Base-by-base conservation (phyloP, 768 basidiomycete genomes). In the Astraeus odoratus region DNA sequence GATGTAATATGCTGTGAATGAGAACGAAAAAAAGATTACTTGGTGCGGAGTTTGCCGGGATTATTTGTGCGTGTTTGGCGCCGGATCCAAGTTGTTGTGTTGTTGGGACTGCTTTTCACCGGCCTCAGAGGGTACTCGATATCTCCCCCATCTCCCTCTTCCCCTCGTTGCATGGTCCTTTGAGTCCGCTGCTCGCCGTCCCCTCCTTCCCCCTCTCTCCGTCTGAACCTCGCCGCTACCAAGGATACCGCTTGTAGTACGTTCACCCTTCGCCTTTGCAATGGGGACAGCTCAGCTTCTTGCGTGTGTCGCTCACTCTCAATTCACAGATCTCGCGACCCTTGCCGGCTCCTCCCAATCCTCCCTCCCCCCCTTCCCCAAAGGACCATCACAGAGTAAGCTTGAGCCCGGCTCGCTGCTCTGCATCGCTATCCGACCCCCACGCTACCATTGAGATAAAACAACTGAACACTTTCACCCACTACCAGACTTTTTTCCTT, bases 321-420 rank as follows among this genome's bases (percentile, higher is more conserved):
- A 25, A 3, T 34, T 38, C 27, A 31, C 58, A 87, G 83, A 78
- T 77, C 87, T 90, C 86, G 86, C 86, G 86, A 90, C 87, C 87
- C 88, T 90, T 89, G 81, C 75, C 84, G 85, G 83, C 81, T 70
- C 76, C 84, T 73, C 66, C 68, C 66, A 53, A 55, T 59, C 77
- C 83, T 74, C 67, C 67, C 54, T 50, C 55, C 58, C 50, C 54
- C 51, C 46, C 22, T 42, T 36, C 54, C 56, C 63, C 64, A 63
- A 65, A 67, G 61, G 59, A 65, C 59, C 60, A 55, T 65, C 58
- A 64, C 68, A 64, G 67, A 61, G 64, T 65, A 61, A 79, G 81
- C 81, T 83, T 79, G 81, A 83, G 84, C 76, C 62, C 70, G 62
- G 76, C 81, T 83, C 81, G 81, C 80, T 66, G 58, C 68, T 57